Percentiles rank a stretch among this genome's conserved stretches.
Conservation (phyloP, 2,329 filamentous ascomycete species). For the Aspergillus ibericus region DNA sequence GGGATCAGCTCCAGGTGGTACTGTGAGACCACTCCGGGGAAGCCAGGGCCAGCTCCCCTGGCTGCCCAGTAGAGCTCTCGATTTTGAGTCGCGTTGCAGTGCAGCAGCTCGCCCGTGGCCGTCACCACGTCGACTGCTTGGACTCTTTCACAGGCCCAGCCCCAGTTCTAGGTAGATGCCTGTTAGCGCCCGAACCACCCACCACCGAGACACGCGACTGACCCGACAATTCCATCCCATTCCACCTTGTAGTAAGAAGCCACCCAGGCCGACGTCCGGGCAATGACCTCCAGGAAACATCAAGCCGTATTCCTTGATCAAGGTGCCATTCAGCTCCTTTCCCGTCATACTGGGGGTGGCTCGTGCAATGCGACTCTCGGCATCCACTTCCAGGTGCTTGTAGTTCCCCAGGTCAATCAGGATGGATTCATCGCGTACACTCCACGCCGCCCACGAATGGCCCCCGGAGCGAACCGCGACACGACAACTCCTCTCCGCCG, state of each 20-base stretch:
- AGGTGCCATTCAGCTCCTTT: slow-evolving; percentile 20
- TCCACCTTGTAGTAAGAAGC: slow-evolving; percentile 47
- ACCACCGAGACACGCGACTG: slow-evolving; percentile 14
- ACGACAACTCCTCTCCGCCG: slow-evolving; percentile 34
- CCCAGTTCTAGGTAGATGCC: slow-evolving; percentile 50
- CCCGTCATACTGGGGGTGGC: slow-evolving; percentile 54
- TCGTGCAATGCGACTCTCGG: slow-evolving; percentile 37
- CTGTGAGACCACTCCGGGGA: slow-evolving; percentile 54
- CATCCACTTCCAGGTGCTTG: slow-evolving; percentile 44
- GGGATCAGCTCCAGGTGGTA: slow-evolving; percentile 49
- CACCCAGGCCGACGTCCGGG: slow-evolving; percentile 58
- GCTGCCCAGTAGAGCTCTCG: slow-evolving; percentile 53
- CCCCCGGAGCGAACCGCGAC: slow-evolving; percentile 53
- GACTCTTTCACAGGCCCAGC: slow-evolving; percentile 54
- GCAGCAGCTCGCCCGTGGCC: slow-evolving; percentile 39
- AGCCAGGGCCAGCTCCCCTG: slow-evolving; percentile 48
- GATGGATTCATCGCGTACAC: slow-evolving; percentile 50
- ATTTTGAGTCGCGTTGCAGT: slow-evolving; percentile 38
- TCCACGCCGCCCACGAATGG: slow-evolving; percentile 53
- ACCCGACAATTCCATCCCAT: slow-evolving; percentile 60
- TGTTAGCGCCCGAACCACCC: no score
- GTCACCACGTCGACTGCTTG: slow-evolving; percentile 51
- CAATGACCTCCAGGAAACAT: slow-evolving; percentile 59
- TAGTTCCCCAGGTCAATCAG: slow-evolving; percentile 45
- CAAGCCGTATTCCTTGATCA: slow-evolving; percentile 33